phyloP scores from a whole-genome alignment of 352 stramenopile species.

The Phytophthora litchii region DNA sequence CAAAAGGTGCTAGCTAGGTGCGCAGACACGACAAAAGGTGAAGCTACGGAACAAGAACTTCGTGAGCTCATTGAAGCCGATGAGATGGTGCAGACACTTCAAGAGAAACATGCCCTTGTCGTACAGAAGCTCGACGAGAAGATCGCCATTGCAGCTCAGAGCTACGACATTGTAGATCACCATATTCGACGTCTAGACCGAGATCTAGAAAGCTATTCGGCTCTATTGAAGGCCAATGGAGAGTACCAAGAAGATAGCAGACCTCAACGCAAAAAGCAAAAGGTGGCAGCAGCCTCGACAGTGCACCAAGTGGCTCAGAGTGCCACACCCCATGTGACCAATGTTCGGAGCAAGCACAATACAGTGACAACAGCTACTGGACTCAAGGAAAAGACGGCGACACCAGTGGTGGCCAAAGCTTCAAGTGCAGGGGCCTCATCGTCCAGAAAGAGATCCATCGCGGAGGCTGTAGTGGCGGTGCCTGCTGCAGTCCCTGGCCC shows the following conservation, averaged over 20 bases:
- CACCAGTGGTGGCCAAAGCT: conserved; percentile 19
- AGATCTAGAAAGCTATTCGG: conserved; percentile 75
- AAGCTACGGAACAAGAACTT: conserved; percentile 72
- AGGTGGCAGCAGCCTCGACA: conserved; percentile 28
- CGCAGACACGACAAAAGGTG: conserved; percentile 43
- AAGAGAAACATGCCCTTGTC: conserved; percentile 68
- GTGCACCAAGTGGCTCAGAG: conserved; percentile 30
- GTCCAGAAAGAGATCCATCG: conserved; percentile 57
- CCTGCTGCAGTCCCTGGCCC: conserved; percentile 15
- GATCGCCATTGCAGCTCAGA: conserved; percentile 85
- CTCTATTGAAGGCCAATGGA: conserved; percentile 73
- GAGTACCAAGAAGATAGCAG: conserved; percentile 83
- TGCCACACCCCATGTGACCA: conserved; percentile 16
- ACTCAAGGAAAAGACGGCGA: conserved; percentile 30
- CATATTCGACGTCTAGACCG: conserved; percentile 84
- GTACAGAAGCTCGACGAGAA: conserved; percentile 90
- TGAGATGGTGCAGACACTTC: conserved; percentile 46
- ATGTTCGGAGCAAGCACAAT: conserved; percentile 43
- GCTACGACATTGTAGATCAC: conserved; percentile 88
- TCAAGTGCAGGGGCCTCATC: conserved; percentile 19
- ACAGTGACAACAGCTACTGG: conserved; percentile 11
- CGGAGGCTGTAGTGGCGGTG: conserved; percentile 41
- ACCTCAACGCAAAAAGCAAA: conserved; percentile 56
- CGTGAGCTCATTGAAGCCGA: conserved; percentile 69
- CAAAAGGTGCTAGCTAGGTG: conserved; percentile 72